These are phyloP conservation scores for Haplographium delicatum DNA, from an alignment of 495 filamentous ascomycete species.

Conservation along the genomic window DNA sequence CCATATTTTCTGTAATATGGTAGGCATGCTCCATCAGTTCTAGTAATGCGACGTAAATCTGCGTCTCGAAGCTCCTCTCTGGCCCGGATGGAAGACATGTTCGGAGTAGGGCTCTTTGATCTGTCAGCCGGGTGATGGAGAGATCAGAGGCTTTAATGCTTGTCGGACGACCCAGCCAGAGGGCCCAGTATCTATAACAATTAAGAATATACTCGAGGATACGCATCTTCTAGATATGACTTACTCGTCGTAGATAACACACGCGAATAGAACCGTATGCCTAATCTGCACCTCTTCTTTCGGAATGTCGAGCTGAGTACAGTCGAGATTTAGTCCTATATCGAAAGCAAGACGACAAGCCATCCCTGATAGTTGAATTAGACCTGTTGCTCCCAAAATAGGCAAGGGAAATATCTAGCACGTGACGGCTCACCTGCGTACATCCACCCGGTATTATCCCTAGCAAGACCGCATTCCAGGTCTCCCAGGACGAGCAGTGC, in stretches of 20 bases:
- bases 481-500: conserved; percentile 46
- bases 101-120: conserved; percentile 32
- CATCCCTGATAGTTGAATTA: too few species aligned
- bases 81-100: conserved; percentile 25
- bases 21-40: conserved; percentile 49
- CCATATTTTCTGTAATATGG: conserved; percentile 38
- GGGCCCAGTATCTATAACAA: conserved; percentile 34
- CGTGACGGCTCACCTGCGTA: conserved; percentile 34
- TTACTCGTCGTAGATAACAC: conserved; percentile 44
- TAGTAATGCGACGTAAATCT: conserved; percentile 41
- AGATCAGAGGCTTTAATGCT: conserved; percentile 45
- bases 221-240: neutral
- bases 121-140: conserved; percentile 33
- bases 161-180: conserved; percentile 46
- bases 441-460: conserved; percentile 49
- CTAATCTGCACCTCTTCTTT: conserved; percentile 38
- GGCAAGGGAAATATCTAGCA: too few species aligned
- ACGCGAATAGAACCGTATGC: conserved; percentile 42
- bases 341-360: conserved; percentile 46
- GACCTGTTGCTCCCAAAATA: too few species aligned
- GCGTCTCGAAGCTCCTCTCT: conserved; percentile 33
- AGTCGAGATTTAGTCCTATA: conserved; percentile 44
- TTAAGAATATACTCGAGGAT: neutral
- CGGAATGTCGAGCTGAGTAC: conserved; percentile 28
- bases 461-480: conserved; percentile 44